Base-by-base conservation (phyloP, 768 basidiomycete species). In the Tephrocybe sp. region DNA sequence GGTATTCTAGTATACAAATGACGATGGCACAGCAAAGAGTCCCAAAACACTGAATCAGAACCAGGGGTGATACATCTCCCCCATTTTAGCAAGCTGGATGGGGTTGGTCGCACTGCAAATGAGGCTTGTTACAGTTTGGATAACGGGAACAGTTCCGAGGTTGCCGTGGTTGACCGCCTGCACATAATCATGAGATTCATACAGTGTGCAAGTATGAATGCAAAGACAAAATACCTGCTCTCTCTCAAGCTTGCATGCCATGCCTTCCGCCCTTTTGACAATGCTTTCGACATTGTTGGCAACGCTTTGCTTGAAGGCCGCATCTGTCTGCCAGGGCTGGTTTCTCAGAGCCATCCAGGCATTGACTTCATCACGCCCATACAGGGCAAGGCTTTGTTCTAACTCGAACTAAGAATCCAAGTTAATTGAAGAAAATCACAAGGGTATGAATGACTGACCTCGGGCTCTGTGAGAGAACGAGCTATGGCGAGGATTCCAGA, bases 401-500 rank as follows among this genome's bases (percentile, higher is more conserved):
- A 99, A 73, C 55, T 98, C 92, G 65, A 87, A 95, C 89, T 96
- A 42, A 49, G 45, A 47, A 20, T 35, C 35, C 8, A 35, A 38
- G 17, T 40, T 40, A 8, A 7, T 48, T 8, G 39, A 50, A 49
- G n/a, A 22, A 17, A 39, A 45, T 41, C 26, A 23, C 34, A 32
- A 46, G 19, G 17, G 42, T 8, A 38, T 39, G 49, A 47, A 34
- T 13, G 36, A 62, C 76, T 52, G 56, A 92, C 93, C 77, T 98
- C 94, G 14, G 94, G 93, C 62, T 93, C 88, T 4, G 92, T 93
- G 40, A 99, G 74, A 53, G 87, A 87, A 43, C 93, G 81, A 5
- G 86, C 94, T 46, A 99, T 93, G 2, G 94, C 89, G 78, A 97
- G 88, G 45, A 96, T 84, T 4, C 89, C 85, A 7, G 89, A 80